Evolutionary conservation across 805 yeast genomes (phyloP), one percentile per base, ranked within the genome.

Genomic region (Candida loeiensis): DNA sequence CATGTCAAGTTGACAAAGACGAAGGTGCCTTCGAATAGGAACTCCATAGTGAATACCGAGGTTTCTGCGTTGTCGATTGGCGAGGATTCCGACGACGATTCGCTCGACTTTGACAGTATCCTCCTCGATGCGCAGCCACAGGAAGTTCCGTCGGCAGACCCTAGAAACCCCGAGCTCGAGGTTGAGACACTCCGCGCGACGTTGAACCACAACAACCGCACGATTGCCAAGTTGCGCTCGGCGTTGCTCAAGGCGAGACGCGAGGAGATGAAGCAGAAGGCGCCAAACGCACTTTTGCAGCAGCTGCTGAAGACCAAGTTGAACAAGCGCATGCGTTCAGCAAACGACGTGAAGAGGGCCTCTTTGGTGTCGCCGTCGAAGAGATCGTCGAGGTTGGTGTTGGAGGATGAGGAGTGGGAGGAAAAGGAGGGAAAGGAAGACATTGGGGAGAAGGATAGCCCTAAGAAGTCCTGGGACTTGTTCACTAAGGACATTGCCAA

Each of bases 151-250:
- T 41, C 44, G 14, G 36, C 49, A 1, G 70, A 74, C 31, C 63
- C 69, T 1, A 63, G 65, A 21, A 69, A 73, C 42, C 58, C 69
- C 2, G 73, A 66, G 9, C 61, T 84, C 31, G 87, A 84, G 52
- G 63, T 76, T 2, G 90, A 85, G 51, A 80, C 89, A 1, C 60
- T 84, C 47, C 71, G 74, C 46, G 73, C 83, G 0, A 80, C 85
- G 17, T 67, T 86, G 48, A 68, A 71, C 13, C 85, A 75, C 58
- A 83, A 90, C 4, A 77, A 81, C 50, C 69, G 73, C 45, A 74
- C 79, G 2, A 79, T 85, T 35, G 62, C 77, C n/a, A 80, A 74
- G 49, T 66, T 84, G 45, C 74, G 84, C 55, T 63, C 69, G 15
- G 65, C 72, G 2, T 51, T 77, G 7, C 54, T 74, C 44, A 77